Percentiles rank a stretch among this genome's conserved stretches.
phyloP scores from a whole-genome alignment of 2,329 filamentous ascomycete genomes.

The Colletotrichum lindemuthianum region DNA sequence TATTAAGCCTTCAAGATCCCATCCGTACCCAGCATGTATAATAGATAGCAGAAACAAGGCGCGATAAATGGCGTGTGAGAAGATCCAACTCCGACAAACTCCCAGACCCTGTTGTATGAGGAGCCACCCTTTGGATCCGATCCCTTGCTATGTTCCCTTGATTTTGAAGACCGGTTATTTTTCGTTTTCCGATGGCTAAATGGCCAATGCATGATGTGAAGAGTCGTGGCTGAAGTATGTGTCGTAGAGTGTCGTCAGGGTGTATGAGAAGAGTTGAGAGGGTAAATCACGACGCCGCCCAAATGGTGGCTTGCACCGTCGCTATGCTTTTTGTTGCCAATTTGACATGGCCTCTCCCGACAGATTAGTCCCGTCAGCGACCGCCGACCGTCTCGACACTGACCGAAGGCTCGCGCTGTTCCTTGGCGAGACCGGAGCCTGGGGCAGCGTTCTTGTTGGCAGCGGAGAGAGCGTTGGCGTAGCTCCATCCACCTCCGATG shows the following conservation, averaged over 20 bases:
- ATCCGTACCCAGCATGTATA: slow-evolving; percentile 1
- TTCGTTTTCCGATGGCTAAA: slow-evolving; percentile 31
- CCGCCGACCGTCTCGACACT: slow-evolving; percentile 37
- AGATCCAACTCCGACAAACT: slow-evolving; percentile 26
- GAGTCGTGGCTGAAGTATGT: slow-evolving; percentile 29
- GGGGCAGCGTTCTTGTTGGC: slow-evolving; percentile 34
- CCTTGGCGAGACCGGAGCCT: slow-evolving; percentile 33
- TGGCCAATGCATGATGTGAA: slow-evolving; percentile 33
- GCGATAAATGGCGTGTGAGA: not conserved
- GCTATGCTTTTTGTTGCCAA: slow-evolving; percentile 27
- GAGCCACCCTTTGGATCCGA: slow-evolving; percentile 31
- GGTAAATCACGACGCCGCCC: slow-evolving; percentile 12
- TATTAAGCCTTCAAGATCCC: slow-evolving; percentile 23
- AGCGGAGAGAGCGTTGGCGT: slow-evolving; percentile 44
- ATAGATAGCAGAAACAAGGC: not conserved
- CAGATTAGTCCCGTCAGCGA: slow-evolving; percentile 20
- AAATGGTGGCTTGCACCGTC: slow-evolving; percentile 22
- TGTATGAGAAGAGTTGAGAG: slow-evolving; percentile 22
- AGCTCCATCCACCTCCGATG: slow-evolving; percentile 53
- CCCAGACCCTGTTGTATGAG: slow-evolving; percentile 31
- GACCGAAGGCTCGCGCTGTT: slow-evolving; percentile 36
- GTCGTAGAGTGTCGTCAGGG: slow-evolving; percentile 35
- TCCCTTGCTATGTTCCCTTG: slow-evolving; percentile 27
- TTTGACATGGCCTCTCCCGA: not conserved
- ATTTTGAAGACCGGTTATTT: slow-evolving; percentile 34